Percentiles rank a stretch among this genome's conserved stretches.
Conservation (phyloP, 768 basidiomycete species). For the Coprinopsis marcescibilis region DNA sequence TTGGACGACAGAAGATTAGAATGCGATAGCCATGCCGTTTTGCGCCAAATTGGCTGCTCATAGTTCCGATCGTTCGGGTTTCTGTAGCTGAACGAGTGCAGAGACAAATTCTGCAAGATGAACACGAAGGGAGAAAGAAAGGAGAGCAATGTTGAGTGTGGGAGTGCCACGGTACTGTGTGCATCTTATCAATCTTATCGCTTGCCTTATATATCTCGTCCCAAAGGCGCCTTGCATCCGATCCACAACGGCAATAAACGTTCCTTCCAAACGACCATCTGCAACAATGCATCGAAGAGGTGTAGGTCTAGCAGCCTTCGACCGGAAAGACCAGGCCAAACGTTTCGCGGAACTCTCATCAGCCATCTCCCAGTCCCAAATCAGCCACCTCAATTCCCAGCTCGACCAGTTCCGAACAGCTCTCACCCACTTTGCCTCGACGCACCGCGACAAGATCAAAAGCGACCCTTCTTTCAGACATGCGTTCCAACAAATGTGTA, state of each 20-base stretch:
- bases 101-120: too few species aligned
- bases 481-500: slow-evolving; percentile 95
- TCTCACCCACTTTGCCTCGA: slow-evolving; percentile 71
- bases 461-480: slow-evolving; percentile 82
- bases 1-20: too few species aligned
- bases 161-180: too few species aligned
- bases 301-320: slow-evolving; percentile 84
- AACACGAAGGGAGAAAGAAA: too few species aligned
- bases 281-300: slow-evolving; percentile 67
- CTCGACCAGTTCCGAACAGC: slow-evolving; percentile 80
- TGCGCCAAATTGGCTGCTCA: too few species aligned
- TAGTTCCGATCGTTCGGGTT: too few species aligned
- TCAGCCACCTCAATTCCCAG: slow-evolving; percentile 75
- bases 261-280: not conserved
- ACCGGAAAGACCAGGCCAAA: slow-evolving; percentile 76
- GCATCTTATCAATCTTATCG: not conserved
- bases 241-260: too few species aligned
- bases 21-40: too few species aligned
- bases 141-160: too few species aligned
- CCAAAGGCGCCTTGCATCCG: too few species aligned
- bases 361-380: slow-evolving; percentile 68
- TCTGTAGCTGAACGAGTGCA: too few species aligned
- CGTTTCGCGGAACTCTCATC: slow-evolving; percentile 81
- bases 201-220: not conserved
- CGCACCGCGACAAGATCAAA: slow-evolving; percentile 80